phyloP scores from a whole-genome alignment of 805 yeast species.

The Gaillardinia entomophila region DNA sequence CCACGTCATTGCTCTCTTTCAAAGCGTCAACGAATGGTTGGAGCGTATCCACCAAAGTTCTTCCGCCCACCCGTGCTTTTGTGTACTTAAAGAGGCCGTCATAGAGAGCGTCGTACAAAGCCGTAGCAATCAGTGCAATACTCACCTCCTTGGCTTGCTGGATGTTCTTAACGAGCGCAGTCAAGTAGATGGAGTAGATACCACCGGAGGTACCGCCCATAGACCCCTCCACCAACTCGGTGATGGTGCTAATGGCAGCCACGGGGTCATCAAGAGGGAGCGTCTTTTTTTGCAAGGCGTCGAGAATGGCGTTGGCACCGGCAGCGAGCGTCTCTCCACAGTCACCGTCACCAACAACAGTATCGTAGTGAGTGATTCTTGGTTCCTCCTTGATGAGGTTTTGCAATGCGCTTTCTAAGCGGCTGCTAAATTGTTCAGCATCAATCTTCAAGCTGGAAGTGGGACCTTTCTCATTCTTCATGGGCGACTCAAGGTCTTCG shows the following conservation, averaged over 20 bases:
- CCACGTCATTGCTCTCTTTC: conserved; percentile 43
- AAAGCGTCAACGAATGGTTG: conserved; percentile 78
- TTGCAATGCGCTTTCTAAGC: conserved; percentile 41
- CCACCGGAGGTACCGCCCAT: conserved; percentile 99
- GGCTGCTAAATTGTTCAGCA: conserved; percentile 41
- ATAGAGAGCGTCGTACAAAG: conserved; percentile 52
- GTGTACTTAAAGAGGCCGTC: conserved; percentile 79
- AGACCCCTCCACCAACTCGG: conserved; percentile 79
- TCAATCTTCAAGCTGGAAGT: conserved; percentile 26
- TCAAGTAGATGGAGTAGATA: conserved; percentile 74
- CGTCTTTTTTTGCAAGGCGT: conserved; percentile 38
- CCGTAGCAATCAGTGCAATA: conserved; percentile 35
- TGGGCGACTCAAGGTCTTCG: conserved; percentile 26
- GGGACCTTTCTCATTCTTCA: conserved; percentile 14
- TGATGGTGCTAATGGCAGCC: conserved; percentile 59
- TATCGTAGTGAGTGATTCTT: conserved; percentile 76
- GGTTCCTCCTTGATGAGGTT: conserved; percentile 51
- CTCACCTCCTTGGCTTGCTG: conserved; percentile 29
- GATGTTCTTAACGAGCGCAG: conserved; percentile 60
- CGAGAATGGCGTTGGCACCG: conserved; percentile 71
- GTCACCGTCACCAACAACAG: conserved; percentile 94
- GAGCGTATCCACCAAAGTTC: conserved; percentile 84
- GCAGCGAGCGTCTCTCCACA: conserved; percentile 87
- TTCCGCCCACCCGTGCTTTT: conserved; percentile 81
- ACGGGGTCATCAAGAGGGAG: conserved; percentile 41